Base-by-base conservation (phyloP, 345 rosid species). In the Melaleuca quinquenervia region DNA sequence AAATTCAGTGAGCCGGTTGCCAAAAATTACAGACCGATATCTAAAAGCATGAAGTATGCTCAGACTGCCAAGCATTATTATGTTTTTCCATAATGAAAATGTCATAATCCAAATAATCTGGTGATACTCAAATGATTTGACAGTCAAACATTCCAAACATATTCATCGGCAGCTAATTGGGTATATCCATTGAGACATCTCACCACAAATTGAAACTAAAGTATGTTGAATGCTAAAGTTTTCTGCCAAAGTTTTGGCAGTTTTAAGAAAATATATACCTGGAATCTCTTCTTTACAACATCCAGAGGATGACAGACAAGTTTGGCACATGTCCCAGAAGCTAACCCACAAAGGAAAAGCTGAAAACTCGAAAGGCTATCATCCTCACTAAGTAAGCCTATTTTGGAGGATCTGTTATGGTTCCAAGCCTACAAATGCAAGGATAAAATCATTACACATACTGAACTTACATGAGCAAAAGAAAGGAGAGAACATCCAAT, bases 221-320 rank as follows among this genome's bases (percentile, higher is more conserved):
- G 44, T 64, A 64, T 8, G 45, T 45, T 32, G 45, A 64, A 64
- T 64, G 24, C 78, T 16, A 20, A 64, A 64, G 45, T n/a, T n/a
- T n/a, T n/a, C n/a, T 64, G 24, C 78, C 8, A 20, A 64, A 64
- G 45, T 64, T 32, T 32, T 64, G 78, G 45, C 45, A 64, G 11
- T 32, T 52, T 21, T 44, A 52, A 82, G 84, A 82, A 54, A 41
- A 82, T 32, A 20, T 82, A 64, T 89, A 94, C 99, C 99, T 97
- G 99, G 91, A 97, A 97, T 84, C 99, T 90, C 89, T 97, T 97
- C 92, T 97, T 97, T 56, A 97, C 98, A 54, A 97, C 98, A 75
- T 97, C 99, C 82, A 97, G 98, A 70, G 99, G 99, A 93, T 97
- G 99, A 80, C 99, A 96, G 84, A 93, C 99, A n/a, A 97, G 99